Conservation (phyloP, 345 rosid genomes). For the Eucalyptus sideroxylon region DNA sequence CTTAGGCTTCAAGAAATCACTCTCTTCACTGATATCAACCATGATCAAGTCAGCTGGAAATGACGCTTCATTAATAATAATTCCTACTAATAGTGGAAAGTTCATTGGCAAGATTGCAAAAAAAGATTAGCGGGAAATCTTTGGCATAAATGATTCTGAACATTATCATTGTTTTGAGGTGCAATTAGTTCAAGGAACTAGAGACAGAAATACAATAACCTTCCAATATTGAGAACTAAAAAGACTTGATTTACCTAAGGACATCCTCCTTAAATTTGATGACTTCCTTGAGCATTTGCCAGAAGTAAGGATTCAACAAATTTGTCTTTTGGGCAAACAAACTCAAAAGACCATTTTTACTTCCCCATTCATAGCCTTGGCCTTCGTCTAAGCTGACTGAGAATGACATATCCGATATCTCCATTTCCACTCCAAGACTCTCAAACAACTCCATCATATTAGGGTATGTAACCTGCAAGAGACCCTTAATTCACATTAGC, state of each 20-base stretch:
- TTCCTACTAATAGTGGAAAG: neutral
- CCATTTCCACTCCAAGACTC: conserved; percentile 73
- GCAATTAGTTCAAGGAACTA: neutral
- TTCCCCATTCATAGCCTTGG: conserved; percentile 83
- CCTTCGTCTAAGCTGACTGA: conserved; percentile 73
- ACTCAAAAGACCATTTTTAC: conserved; percentile 55
- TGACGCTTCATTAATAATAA: neutral
- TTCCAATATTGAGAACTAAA: neutral
- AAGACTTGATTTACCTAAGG: conserved; percentile 11
- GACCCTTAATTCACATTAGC: neutral
- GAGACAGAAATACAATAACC: neutral
- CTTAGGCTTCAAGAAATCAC: neutral
- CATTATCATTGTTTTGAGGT: too few relatives aligned
- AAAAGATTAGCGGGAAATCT: neutral
- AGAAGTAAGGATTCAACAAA: conserved; percentile 43
- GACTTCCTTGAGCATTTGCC: conserved; percentile 75
- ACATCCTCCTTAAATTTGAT: conserved; percentile 58
- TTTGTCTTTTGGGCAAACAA: conserved; percentile 75
- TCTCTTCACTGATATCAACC: neutral
- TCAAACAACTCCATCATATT: conserved; percentile 87
- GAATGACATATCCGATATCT: conserved; percentile 69
- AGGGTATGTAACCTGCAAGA: conserved; percentile 71
- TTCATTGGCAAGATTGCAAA: neutral
- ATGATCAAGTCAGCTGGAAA: neutral
- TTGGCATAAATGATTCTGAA: neutral